Base-by-base conservation (phyloP, 257 asterid species). In the Knoxia roxburghii region DNA sequence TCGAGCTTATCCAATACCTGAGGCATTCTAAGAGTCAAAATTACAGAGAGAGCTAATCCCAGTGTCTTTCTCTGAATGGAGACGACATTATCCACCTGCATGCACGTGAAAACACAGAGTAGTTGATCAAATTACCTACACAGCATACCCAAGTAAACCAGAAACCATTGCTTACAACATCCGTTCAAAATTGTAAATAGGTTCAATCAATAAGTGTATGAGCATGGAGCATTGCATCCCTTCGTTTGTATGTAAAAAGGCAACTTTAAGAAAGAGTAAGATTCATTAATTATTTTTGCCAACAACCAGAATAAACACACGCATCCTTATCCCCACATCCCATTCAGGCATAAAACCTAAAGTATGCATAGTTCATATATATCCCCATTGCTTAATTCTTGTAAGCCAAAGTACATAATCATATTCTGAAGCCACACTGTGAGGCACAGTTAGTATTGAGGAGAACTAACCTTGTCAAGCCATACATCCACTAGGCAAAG, bases 1-100 rank as follows among this genome's bases (percentile, higher is more conserved):
- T 94, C 99, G 68, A 90, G 95, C 70, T 83, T 90, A 79, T 94
- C 99, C 56, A 94, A 95, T 40, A 90, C 89, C 81, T 86, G 98
- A 67, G 96, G 93, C 83, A 88, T 74, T 76, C 99, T 84, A 78
- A 94, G 71, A 53, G 95, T 88, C 71, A 90, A 70, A 64, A 87
- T 83, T 71, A 88, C 85, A 35, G 99, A 90, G 73, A 94, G 93
- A 59, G 98, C 96, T 18, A 90, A 76, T 65, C 91, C 95, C 61
- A 87, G 68, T 65, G 87, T 81, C 88, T 90, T 94, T 77, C 68
- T 85, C 67, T 94, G 96, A 29, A 77, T 74, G 58, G 89, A 80
- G 51, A 63, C 76, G 56, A 87, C 95, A 75, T 90, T 84, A 79
- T 94, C 99, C 8, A 84, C 87, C 98, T 94, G 83, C 72, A 80